phyloP scores from a whole-genome alignment of 2,329 filamentous ascomycete species.

The Pyrenochaeta sp. region DNA sequence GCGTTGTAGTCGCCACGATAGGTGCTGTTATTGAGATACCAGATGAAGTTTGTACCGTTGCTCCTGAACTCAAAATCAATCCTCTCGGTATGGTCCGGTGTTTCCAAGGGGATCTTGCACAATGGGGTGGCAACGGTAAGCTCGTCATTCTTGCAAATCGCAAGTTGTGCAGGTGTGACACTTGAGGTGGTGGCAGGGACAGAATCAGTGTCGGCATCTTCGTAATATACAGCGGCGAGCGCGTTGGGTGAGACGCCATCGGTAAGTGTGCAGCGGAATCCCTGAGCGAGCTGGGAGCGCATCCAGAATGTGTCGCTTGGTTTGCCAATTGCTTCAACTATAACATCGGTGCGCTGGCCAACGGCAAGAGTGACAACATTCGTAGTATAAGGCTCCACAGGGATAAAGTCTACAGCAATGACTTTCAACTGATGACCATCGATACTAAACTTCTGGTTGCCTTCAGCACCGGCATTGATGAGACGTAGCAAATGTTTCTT shows the following conservation, averaged over 20 bases:
- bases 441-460: conserved; percentile 51
- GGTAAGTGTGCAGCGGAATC: conserved; percentile 23
- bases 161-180: conserved; percentile 26
- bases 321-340: conserved; percentile 43
- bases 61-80: conserved; percentile 32
- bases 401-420: conserved; percentile 53
- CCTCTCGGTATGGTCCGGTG: conserved; percentile 25
- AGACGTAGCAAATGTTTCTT: conserved; percentile 54
- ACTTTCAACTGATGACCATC: conserved; percentile 54
- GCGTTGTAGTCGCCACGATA: conserved; percentile 39
- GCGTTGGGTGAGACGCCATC: conserved; percentile 29
- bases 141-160: conserved; percentile 27
- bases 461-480: conserved; percentile 52
- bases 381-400: conserved; percentile 50
- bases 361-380: conserved; percentile 51
- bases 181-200: conserved; percentile 56
- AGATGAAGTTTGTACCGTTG: conserved; percentile 37
- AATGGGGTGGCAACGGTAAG: conserved; percentile 19
- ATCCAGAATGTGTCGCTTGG: conserved; percentile 47
- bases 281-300: conserved; percentile 39
- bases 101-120: conserved; percentile 32
- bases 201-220: conserved; percentile 61
- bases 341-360: conserved; percentile 49
- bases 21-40: conserved; percentile 32
- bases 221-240: conserved; percentile 71